phyloP scores from a whole-genome alignment of 2,329 filamentous ascomycete genomes.

The Pestalotiopsis sp. region DNA sequence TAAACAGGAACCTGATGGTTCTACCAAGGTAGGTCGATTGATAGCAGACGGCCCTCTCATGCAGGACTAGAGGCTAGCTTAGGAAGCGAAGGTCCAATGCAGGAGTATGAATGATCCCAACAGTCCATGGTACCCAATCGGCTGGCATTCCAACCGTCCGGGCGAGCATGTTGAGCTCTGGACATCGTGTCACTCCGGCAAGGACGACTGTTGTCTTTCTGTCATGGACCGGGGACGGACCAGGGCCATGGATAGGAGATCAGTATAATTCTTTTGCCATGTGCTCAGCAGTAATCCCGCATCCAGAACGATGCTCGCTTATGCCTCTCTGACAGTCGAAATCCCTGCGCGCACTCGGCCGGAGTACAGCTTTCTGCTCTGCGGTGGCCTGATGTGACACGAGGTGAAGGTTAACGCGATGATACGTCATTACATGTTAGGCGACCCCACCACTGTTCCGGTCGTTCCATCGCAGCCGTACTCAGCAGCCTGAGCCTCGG shows the following conservation, averaged over 20 bases:
- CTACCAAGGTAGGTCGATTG: not conserved
- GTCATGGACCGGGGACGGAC: not conserved
- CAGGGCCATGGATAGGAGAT: not conserved
- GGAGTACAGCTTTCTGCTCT: not conserved
- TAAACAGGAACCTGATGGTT: not conserved
- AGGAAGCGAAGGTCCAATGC: not conserved
- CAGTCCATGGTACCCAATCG: not conserved
- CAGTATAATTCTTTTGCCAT: not conserved
- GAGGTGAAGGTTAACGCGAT: not conserved
- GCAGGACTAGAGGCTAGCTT: not conserved
- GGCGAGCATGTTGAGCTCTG: not conserved
- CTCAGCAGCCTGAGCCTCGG: not conserved
- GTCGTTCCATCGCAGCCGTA: not conserved
- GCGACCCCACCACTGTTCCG: not conserved
- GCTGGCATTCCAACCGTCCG: not conserved
- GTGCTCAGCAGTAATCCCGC: not conserved
- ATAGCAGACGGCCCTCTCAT: not conserved
- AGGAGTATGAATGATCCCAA: not conserved
- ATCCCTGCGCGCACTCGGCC: not conserved
- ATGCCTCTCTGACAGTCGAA: not conserved
- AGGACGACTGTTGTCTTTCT: not conserved
- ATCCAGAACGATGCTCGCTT: not conserved
- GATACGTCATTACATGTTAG: not conserved
- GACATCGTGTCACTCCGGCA: not conserved
- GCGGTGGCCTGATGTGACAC: not conserved